A percentile compares a stretch with the other conserved stretches of the same genome.
phyloP scores from a whole-genome alignment of 495 filamentous ascomycete genomes.

The Amphirosellinia nigrospora region DNA sequence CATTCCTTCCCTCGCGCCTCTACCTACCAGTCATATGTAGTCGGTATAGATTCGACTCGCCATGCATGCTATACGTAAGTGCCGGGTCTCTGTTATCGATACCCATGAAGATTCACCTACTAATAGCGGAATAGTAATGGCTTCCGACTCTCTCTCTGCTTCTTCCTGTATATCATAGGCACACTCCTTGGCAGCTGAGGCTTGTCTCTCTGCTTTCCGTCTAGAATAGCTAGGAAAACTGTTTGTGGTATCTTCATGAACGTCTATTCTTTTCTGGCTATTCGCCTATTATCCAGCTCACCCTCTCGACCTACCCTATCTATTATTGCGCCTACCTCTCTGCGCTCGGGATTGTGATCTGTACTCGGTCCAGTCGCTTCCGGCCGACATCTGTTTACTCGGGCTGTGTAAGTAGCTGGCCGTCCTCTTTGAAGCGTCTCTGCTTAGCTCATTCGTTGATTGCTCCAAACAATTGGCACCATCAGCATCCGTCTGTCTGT shows the following conservation, averaged over 20 bases:
- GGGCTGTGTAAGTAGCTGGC: slow-evolving; percentile 20
- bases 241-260: not conserved
- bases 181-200: not conserved
- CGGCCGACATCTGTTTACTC: not conserved
- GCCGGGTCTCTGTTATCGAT: not conserved
- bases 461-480: slow-evolving; percentile 5
- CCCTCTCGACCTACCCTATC: not conserved
- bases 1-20: too few relatives aligned
- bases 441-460: slow-evolving; percentile 12
- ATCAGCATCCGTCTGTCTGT: slow-evolving; percentile 6
- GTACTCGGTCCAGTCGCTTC: not conserved
- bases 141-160: not conserved
- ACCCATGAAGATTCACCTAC: not conserved
- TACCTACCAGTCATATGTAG: not conserved
- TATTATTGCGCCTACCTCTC: not conserved
- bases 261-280: not conserved
- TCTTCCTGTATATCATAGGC: slow-evolving; percentile 7
- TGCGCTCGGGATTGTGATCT: not conserved
- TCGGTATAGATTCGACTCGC: not conserved
- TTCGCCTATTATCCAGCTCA: too few relatives aligned
- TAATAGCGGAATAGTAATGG: slow-evolving; percentile 2
- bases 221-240: not conserved
- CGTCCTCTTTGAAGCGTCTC: not conserved
- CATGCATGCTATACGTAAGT: slow-evolving; percentile 15
- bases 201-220: not conserved